Percentiles rank a stretch among this genome's conserved stretches.
These are phyloP conservation scores for Saccharomycopsis synnaedendra DNA, from an alignment of 805 yeast genomes.

Conservation along the genomic window DNA sequence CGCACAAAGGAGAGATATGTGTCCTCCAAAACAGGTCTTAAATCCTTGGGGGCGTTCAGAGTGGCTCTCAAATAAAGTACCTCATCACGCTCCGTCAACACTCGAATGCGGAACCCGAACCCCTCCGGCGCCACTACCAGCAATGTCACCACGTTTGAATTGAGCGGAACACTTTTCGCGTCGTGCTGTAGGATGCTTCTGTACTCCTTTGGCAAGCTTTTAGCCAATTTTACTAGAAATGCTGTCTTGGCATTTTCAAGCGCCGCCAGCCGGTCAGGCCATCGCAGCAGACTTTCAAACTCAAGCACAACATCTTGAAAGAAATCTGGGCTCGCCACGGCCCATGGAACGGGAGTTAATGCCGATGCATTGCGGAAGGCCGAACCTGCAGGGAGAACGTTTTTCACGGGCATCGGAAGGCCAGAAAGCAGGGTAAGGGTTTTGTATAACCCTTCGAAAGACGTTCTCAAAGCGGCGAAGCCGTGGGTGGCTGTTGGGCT, in stretches of 20 bases:
- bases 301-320: slow-evolving; percentile 74
- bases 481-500: slow-evolving; percentile 33
- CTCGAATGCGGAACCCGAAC: slow-evolving; percentile 68
- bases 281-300: slow-evolving; percentile 79
- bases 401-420: slow-evolving; percentile 61
- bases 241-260: slow-evolving; percentile 88
- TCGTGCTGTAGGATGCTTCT: slow-evolving; percentile 55
- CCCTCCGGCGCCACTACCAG: slow-evolving; percentile 81
- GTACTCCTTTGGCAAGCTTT: slow-evolving; percentile 36
- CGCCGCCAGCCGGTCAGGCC: slow-evolving; percentile 91
- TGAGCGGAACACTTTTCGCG: slow-evolving; percentile 49
- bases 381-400: slow-evolving; percentile 65
- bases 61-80: slow-evolving; percentile 61
- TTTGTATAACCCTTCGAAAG: slow-evolving; percentile 52
- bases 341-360: slow-evolving; percentile 74
- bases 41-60: slow-evolving; percentile 48
- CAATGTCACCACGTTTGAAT: slow-evolving; percentile 43
- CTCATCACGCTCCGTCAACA: slow-evolving; percentile 79
- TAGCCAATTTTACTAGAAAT: slow-evolving; percentile 35
- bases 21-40: slow-evolving; percentile 45
- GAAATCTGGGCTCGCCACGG: slow-evolving; percentile 62
- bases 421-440: slow-evolving; percentile 35
- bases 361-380: slow-evolving; percentile 67
- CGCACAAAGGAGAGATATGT: slow-evolving; percentile 53
- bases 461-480: slow-evolving; percentile 31